Evolutionary conservation across 257 asterid genomes (phyloP).

Genomic region (Echites panduratus): DNA sequence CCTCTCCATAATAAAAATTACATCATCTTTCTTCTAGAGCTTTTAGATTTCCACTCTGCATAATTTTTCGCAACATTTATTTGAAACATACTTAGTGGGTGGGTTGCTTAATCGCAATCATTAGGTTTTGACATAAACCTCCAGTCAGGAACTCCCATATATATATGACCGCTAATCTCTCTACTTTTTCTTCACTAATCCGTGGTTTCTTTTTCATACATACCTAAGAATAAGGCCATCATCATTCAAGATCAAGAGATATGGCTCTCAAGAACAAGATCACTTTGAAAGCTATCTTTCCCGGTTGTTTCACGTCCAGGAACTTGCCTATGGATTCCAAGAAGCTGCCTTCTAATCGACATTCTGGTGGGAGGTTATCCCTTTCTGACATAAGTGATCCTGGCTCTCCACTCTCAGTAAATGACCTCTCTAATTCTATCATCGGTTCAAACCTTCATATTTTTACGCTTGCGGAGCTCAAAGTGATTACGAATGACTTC

Average conservation of each 20-base stretch:
- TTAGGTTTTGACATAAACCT: neutral
- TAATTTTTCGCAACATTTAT: neutral
- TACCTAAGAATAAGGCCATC: neutral
- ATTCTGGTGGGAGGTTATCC: constrained; percentile 40
- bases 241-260: neutral
- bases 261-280: constrained; percentile 21
- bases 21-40: constrained; percentile 10
- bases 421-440: constrained; percentile 51
- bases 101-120: constrained; percentile 8
- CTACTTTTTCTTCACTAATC: neutral
- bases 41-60: constrained; percentile 1
- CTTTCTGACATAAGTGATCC: constrained; percentile 59
- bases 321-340: constrained; percentile 6
- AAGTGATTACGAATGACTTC: constrained; percentile 42
- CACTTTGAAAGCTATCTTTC: constrained; percentile 15
- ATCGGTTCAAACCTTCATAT: constrained; percentile 61
- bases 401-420: constrained; percentile 37
- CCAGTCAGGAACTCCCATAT: neutral
- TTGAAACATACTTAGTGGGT: constrained; percentile 6
- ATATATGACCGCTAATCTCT: constrained; percentile 5
- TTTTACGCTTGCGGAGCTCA: constrained; percentile 52
- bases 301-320: constrained; percentile 28
- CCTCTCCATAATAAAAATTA: neutral
- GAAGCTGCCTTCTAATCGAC: constrained; percentile 17
- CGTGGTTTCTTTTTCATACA: neutral